Base-by-base conservation (phyloP, 371 early-diverging fungal species). In the Mucor sp. region DNA sequence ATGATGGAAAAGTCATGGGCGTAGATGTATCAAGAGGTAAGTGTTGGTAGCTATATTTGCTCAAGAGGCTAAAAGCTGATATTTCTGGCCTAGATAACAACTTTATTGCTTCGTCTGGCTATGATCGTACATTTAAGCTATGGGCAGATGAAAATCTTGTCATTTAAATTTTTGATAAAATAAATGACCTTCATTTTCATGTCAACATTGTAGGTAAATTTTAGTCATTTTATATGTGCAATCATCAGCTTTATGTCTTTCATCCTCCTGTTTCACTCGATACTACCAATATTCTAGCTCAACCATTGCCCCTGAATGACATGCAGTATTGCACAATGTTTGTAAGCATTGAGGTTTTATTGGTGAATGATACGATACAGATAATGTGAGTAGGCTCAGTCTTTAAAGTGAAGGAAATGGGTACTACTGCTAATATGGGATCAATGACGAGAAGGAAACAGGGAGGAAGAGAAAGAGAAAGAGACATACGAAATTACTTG, bases 41-140 rank as follows among this genome's bases (percentile, higher is more conserved):
- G 73, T n/a, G 25, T 0, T 33, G 11, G 8, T 55, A 17, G 7
- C 0, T 7, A 14, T 57, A 15, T 27, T 2, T 11, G n/a, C 19
- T 55, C 17, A 27, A 27, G 15, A 30, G 7, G 12, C 23, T n/a
- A n/a, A n/a, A 9, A 23, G 3, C 53, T 53, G 4, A 48, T 19
- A 19, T 33, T 6, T 32, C 19, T 37, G 28, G 35, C 6, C 23
- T 76, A 87, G 91, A 96, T 77, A 91, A 92, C 28, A 85, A 86
- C 43, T 95, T 86, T 69, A 84, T 97, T 68, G 95, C 89, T 3
- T 94, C 97, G 0, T 82, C 92, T 55, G 93, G 94, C 6, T 97
- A 88, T 70, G 98, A 98, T 76, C 89, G 96, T 33, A 97, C 97
- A 2, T 97, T 97, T 75, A 98, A 98, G 71, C 82, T 98, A 6